Percentiles rank a stretch among this genome's conserved stretches.
phyloP scores from a whole-genome alignment of 495 filamentous ascomycete genomes.

The Hyaloscypha finlandica region DNA sequence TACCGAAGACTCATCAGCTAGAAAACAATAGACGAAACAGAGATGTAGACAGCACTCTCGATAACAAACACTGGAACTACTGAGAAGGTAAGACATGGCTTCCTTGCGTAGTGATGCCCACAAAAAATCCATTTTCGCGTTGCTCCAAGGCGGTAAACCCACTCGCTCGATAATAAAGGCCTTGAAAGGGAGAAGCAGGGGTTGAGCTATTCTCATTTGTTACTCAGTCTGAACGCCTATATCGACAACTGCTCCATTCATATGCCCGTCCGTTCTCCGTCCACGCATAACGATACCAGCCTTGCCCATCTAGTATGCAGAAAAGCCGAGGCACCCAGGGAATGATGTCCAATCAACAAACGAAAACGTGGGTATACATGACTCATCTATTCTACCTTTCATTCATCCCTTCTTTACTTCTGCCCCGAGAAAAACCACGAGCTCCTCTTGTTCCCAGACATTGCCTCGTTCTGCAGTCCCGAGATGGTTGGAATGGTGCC shows the following conservation, averaged over 20 bases:
- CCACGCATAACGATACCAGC: background rate
- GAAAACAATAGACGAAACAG: too few species aligned
- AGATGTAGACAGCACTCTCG: too few species aligned
- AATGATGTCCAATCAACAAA: slow-evolving; percentile 10
- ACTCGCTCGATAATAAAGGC: too few species aligned
- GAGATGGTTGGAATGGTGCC: slow-evolving; percentile 54
- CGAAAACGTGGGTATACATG: slow-evolving; percentile 33
- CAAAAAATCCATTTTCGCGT: too few species aligned
- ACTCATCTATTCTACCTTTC: slow-evolving; percentile 25
- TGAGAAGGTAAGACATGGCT: too few species aligned
- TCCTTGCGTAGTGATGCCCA: too few species aligned
- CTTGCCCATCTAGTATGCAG: background rate
- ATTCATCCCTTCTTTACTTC: slow-evolving; percentile 27
- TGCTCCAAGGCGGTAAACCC: too few species aligned
- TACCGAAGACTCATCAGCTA: too few species aligned
- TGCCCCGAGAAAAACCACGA: slow-evolving; percentile 56
- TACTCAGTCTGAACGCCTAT: slow-evolving; percentile 8
- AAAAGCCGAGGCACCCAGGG: background rate
- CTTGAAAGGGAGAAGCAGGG: too few species aligned
- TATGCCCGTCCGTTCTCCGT: background rate
- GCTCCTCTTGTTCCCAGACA: slow-evolving; percentile 48
- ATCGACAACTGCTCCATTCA: background rate
- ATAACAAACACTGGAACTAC: too few species aligned
- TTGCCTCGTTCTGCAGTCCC: slow-evolving; percentile 50
- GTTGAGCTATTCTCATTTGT: background rate